These are phyloP conservation scores for Dryadomyces quercivorus DNA, from an alignment of 2,329 filamentous ascomycete genomes.

Conservation along the genomic window DNA sequence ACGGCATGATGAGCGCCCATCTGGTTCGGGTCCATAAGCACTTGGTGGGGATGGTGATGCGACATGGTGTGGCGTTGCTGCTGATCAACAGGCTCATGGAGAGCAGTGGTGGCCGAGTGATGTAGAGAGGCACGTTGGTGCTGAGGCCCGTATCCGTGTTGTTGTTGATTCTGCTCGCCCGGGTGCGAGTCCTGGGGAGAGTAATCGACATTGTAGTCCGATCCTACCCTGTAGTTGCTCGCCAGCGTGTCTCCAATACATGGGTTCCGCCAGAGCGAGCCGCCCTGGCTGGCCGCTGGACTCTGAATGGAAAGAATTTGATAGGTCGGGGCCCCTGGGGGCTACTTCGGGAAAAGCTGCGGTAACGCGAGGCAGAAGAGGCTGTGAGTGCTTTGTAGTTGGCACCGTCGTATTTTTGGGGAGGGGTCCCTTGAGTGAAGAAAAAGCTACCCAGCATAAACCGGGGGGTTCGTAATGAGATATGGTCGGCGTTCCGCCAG, in stretches of 20 bases:
- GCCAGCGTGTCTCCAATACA: constrained; percentile 61
- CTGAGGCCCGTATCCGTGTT: not conserved
- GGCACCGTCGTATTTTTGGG: not conserved
- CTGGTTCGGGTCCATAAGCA: constrained; percentile 43
- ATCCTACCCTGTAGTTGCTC: constrained; percentile 58
- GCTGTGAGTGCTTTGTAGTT: not conserved
- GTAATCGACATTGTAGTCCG: constrained; percentile 65
- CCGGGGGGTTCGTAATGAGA: not conserved
- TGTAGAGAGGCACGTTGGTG: constrained; percentile 37
- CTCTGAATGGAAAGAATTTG: constrained; percentile 49
- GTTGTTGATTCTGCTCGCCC: constrained; percentile 49
- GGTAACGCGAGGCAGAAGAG: constrained; percentile 1
- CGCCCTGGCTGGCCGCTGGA: constrained; percentile 61
- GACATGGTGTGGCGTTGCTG: constrained; percentile 27
- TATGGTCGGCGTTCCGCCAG: no score
- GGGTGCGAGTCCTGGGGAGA: constrained; percentile 54
- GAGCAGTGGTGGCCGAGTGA: constrained; percentile 30
- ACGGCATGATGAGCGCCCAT: constrained; percentile 35
- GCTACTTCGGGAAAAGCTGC: constrained; percentile 27
- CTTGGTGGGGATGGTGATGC: constrained; percentile 37
- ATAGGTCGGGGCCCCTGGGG: constrained; percentile 39
- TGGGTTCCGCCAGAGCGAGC: constrained; percentile 66
- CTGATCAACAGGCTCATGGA: constrained; percentile 31
- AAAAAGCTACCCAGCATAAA: not conserved
- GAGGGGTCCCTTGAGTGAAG: not conserved